Percentiles rank a stretch among this genome's conserved stretches.
Evolutionary conservation across 441 rosid genomes (phyloP).

Genomic region (Arabidopsis lyrata): DNA sequence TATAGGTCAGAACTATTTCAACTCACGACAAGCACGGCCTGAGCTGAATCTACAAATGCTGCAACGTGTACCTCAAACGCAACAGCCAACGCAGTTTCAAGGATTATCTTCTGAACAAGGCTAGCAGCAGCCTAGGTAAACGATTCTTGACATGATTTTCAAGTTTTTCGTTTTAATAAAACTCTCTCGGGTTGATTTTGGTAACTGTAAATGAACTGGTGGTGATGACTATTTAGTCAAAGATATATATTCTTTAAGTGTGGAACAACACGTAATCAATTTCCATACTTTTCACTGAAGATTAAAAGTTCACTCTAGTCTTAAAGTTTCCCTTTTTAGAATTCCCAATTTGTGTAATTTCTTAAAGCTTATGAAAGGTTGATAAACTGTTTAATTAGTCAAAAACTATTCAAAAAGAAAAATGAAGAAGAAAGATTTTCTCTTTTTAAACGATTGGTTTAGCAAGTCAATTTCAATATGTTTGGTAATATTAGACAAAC

Average conservation of each 20-base stretch:
- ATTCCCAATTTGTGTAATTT: neutral
- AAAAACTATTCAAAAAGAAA: neutral
- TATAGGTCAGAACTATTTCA: neutral
- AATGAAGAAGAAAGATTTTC: neutral
- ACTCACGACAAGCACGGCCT: neutral
- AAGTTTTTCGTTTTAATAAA: neutral
- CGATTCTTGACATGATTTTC: neutral
- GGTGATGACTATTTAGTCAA: neutral
- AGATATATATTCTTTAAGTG: neutral
- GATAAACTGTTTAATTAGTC: neutral
- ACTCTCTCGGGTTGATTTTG: neutral
- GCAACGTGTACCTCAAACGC: neutral
- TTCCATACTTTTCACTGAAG: neutral
- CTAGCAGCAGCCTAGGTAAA: slow-evolving; percentile 9
- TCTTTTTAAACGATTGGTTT: neutral
- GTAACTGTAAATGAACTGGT: neutral
- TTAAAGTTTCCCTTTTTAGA: neutral
- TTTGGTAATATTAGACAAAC: neutral
- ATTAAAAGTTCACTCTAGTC: neutral
- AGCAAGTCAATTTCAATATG: neutral
- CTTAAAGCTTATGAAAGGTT: neutral
- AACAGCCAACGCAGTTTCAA: neutral
- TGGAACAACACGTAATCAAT: neutral
- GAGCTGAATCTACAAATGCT: no score
- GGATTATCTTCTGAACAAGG: neutral